Base-by-base conservation (phyloP, 2,329 filamentous ascomycete species). In the Aspergillus brunneoviolaceus region DNA sequence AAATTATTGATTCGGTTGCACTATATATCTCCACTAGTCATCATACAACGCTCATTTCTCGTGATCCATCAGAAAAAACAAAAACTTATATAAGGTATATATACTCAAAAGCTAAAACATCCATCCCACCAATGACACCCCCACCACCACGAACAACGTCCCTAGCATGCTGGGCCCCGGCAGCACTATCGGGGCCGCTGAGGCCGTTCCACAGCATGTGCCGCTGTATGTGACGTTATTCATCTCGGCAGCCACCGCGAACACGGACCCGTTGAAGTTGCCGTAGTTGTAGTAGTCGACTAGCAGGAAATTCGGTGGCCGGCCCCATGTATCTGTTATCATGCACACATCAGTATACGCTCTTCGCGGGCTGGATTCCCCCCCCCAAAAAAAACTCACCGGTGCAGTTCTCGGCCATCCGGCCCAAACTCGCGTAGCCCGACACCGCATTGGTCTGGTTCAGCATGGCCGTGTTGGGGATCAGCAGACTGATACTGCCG, bases 211-310 rank as follows among this genome's bases (percentile, higher is more conserved):
- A 57, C 79, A 81, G 64, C 77, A 79, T 16, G 72, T 68, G 16
- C 74, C 67, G 52, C 76, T 81, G 70, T 91, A 93, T 0, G 84
- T 87, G 51, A 95, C 89, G 61, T 88, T 87, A 74, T 94, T 95
- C 66, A 86, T 84, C 60, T 77, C 70, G 0, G 89, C 89, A 0
- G 88, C 89, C 21, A 89, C 88, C 70, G 89, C 83, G 69, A 96
- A 96, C 10, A 95, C 90, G 3, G 89, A 90, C 2, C 91, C 91
- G 3, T 83, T 81, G 78, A 81, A 83, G 39, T 77, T 80, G 31
- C 89, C 90, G 61, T 82, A 81, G 73, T 95, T 92, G 77, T 95
- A 96, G 75, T 91, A 95, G 73, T 96, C 91, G 27, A 95, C 90
- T 57, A 95, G 87, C 53, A 96, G 80, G 70, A 92, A 87, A 69